A percentile compares a stretch with the other conserved stretches of the same genome.
phyloP scores from a whole-genome alignment of 164 flowering plant species.

The Platanus orientalis region DNA sequence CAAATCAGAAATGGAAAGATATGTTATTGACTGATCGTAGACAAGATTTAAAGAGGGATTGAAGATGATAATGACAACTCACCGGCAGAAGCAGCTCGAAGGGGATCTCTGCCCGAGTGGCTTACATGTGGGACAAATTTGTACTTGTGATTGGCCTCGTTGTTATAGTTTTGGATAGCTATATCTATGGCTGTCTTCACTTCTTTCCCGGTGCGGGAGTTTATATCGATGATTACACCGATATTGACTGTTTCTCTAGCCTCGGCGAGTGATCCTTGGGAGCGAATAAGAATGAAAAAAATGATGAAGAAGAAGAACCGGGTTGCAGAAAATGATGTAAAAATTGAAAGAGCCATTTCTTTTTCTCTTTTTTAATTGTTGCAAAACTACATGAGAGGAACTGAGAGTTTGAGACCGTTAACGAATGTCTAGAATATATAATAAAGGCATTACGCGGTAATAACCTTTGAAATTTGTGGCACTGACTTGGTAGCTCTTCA shows the following conservation, averaged over 20 bases:
- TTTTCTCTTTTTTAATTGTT: no score
- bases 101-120: slow-evolving; percentile 19
- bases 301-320: neutral
- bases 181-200: slow-evolving; percentile 28
- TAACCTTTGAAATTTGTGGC: no score
- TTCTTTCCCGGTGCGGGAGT: slow-evolving; percentile 24
- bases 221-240: slow-evolving; percentile 13
- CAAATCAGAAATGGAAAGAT: neutral
- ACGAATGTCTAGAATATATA: no score
- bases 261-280: neutral
- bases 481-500: no score
- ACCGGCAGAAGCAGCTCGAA: slow-evolving; percentile 27
- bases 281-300: neutral
- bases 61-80: neutral
- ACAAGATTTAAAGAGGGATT: neutral
- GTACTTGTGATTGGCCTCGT: neutral
- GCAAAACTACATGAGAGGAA: no score
- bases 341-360: no score
- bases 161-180: slow-evolving; percentile 14
- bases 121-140: slow-evolving; percentile 20
- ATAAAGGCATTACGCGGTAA: no score
- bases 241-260: neutral
- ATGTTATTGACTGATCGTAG: neutral
- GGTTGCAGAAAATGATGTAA: neutral
- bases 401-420: no score